Base-by-base conservation (phyloP, 2,329 filamentous ascomycete genomes). In the Xylaria sp. region DNA sequence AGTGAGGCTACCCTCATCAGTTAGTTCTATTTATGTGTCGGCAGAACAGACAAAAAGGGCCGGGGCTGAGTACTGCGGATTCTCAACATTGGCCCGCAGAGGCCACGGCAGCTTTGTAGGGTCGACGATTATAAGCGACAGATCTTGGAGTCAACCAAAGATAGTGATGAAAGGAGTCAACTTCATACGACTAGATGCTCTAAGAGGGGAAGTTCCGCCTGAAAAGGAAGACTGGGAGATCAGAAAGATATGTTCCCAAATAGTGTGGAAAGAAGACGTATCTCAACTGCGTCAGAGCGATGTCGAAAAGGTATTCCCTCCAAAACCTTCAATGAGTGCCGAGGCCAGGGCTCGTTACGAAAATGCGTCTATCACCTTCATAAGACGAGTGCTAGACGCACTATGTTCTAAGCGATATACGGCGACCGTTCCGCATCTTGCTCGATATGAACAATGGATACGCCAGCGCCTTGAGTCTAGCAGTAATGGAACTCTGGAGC, bases 191-290 rank as follows among this genome's bases (percentile, higher is more conserved):
- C 34, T 42, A 27, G 34, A n/a, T 45, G 54, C 4, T 17, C n/a
- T 57, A 4, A 27, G 42, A 14, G 54, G 54, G n/a, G 54, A 57
- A n/a, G 19, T 45, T 9, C 5, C 42, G 4, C 9, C 54, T 11
- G 34, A 57, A 34, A 57, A 57, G 12, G 34, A 12, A 19, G 30
- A 32, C 14, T 57, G 34, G 34, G 54, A 45, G 34, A 57, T 45
- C n/a, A 57, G 54, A n/a, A 57, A 57, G 54, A 57, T 57, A 42
- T 57, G 54, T 42, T 57, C 54, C 42, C 54, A 57, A 5, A 14
- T 57, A 42, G 54, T 57, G 54, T 57, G 54, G 54, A 57, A 42
- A 57, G 54, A 57, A 42, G 54, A 57, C 12, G 9, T 57, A 11
- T 57, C 32, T 34, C 54, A 57, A 17, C 5, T 57, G 36, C 7